Percentiles rank a stretch among this genome's conserved stretches.
phyloP scores from a whole-genome alignment of 2,329 filamentous ascomycete species.

The Ploettnerulaceae sp. region DNA sequence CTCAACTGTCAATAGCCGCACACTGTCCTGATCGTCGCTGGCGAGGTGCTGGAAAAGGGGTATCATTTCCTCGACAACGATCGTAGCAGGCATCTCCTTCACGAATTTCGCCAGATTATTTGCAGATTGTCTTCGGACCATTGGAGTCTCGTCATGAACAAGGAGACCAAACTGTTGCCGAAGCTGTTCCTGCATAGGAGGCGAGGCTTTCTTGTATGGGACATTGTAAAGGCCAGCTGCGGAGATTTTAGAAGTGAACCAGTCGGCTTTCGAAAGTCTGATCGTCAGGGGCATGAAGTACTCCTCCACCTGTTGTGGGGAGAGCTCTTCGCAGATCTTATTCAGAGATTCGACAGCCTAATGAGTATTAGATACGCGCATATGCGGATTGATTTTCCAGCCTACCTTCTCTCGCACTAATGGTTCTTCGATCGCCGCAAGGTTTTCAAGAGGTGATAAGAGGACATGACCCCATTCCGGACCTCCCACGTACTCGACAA shows the following conservation, averaged over 20 bases:
- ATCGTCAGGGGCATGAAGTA: constrained; percentile 94
- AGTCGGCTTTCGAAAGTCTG: constrained; percentile 97
- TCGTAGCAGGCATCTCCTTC: constrained; percentile 86
- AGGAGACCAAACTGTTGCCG: constrained; percentile 87
- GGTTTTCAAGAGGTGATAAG: constrained; percentile 92
- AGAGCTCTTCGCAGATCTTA: constrained; percentile 95
- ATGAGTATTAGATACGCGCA: constrained; percentile 15
- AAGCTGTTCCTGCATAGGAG: constrained; percentile 83
- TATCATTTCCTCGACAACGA: constrained; percentile 98
- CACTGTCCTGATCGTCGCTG: constrained; percentile 95
- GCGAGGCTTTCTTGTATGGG: constrained; percentile 87
- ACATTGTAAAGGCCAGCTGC: constrained; percentile 92
- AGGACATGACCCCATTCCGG: constrained; percentile 93
- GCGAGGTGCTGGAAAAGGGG: constrained; percentile 96
- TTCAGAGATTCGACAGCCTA: constrained; percentile 98
- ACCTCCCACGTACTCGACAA: constrained; percentile 96
- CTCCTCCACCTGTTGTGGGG: constrained; percentile 88
- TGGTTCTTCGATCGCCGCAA: constrained; percentile 97
- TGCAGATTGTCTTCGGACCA: constrained; percentile 95
- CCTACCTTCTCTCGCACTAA: constrained; percentile 94
- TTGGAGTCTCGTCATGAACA: constrained; percentile 97
- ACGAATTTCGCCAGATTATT: constrained; percentile 97
- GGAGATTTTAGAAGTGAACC: constrained; percentile 99
- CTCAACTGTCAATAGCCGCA: constrained; percentile 91
- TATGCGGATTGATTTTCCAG: not conserved